Base-by-base conservation (phyloP, 1,284 basidiomycete species). In the Sporisorium reilianum region DNA sequence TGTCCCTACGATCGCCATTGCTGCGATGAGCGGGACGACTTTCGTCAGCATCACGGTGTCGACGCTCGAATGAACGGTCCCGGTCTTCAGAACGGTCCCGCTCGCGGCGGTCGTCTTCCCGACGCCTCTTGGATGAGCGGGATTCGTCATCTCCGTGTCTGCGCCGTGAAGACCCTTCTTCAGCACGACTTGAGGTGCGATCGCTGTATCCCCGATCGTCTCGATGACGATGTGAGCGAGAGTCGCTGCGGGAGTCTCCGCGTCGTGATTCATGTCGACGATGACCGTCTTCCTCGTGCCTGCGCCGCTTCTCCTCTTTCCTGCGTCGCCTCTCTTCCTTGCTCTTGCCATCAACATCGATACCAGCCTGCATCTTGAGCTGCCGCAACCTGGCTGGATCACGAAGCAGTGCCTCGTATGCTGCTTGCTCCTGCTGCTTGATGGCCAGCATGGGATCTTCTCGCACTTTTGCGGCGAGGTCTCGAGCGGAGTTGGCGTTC, bases 371-470 rank as follows among this genome's bases (percentile, higher is more conserved):
- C 42, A 51, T 58, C 23, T 72, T 74, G 68, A 84, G 67, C 45
- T 82, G 71, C 0, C 80, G 91, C 49, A 97, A 86, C 36, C 94
- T 91, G 22, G 95, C 90, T 16, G 97, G 97, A 79, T 97, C 95
- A 60, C 92, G 91, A 87, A 95, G 90, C 55, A 99, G 87, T 4
- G 93, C 90, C 77, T 97, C 90, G 75, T 95, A 92, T 8, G 94
- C 92, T 8, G 93, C 91, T 84, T 97, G 94, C 86, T 99, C 96
- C 83, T 98, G 95, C 85, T 94, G 92, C 86, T 98, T 98, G 87
- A 99, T 99, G 14, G 93, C 93, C 25, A 99, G 88, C 25, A 99
- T 85, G 2, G 96, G 96, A 82, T 99, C 96, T 85, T 98, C 95
- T 42, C 96, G 91, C 70, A 99, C 91, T 87, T 99, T 99, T 26